Conservation (phyloP, 768 basidiomycete species). For the Lepiota subincarnata region DNA sequence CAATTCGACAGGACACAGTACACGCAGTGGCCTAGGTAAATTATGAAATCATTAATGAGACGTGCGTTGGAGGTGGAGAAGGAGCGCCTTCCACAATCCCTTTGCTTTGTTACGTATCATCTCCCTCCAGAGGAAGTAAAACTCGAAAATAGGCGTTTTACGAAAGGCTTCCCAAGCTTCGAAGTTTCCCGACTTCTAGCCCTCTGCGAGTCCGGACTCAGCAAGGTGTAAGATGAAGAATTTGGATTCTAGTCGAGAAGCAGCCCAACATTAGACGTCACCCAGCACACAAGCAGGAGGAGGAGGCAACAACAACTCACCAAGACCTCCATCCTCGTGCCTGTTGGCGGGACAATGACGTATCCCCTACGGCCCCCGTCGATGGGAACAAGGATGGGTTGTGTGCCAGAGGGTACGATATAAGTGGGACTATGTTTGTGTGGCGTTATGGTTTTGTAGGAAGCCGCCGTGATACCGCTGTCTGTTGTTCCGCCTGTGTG, state of each 20-base stretch:
- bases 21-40: no score
- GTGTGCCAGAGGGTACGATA: background rate
- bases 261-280: background rate
- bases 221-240: background rate
- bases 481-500: background rate
- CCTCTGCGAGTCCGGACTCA: background rate
- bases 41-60: no score
- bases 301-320: conserved; percentile 9
- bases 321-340: conserved; percentile 10
- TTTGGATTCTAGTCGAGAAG: background rate
- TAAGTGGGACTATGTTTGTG: background rate
- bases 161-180: background rate
- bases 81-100: no score
- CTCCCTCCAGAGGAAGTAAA: background rate
- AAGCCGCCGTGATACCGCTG: background rate
- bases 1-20: no score
- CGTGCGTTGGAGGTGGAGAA: no score
- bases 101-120: no score
- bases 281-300: conserved; percentile 9
- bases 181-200: background rate
- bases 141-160: conserved; percentile 3
- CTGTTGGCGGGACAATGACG: conserved; percentile 3
- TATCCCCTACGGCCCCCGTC: conserved; percentile 5
- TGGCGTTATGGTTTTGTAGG: background rate
- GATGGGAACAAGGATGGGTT: conserved; percentile 2